Evolutionary conservation across 768 basidiomycete species (phyloP).

Genomic region (Collybia sordida): DNA sequence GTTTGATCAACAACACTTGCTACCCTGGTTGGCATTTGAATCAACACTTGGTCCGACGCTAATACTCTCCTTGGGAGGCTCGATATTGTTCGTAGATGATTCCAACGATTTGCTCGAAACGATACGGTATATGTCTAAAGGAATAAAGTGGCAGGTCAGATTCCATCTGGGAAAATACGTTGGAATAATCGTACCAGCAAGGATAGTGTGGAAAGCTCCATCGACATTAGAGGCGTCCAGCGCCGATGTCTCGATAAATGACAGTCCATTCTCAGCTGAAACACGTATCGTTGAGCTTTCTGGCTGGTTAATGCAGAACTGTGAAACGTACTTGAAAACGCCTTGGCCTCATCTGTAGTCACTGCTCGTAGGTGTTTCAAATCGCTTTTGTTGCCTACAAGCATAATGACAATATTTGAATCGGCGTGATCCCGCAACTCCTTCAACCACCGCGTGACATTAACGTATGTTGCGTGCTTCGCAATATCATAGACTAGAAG

Average conservation of each 20-base stretch:
- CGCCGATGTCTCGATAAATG: slow-evolving; percentile 98
- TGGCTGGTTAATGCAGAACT: background rate
- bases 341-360: slow-evolving; percentile 95
- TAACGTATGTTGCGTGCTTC: slow-evolving; percentile 92
- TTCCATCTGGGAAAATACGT: background rate
- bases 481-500: slow-evolving; percentile 93
- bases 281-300: background rate
- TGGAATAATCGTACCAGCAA: slow-evolving; percentile 61
- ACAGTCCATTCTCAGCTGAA: slow-evolving; percentile 85
- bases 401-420: slow-evolving; percentile 92
- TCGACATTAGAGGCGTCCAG: slow-evolving; percentile 99
- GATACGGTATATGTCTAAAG: slow-evolving; percentile 92
- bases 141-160: slow-evolving; percentile 6
- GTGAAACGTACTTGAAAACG: slow-evolving; percentile 72
- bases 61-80: slow-evolving; percentile 82
- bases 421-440: slow-evolving; percentile 95
- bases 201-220: slow-evolving; percentile 93
- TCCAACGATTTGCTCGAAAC: slow-evolving; percentile 96
- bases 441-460: slow-evolving; percentile 95
- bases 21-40: slow-evolving; percentile 50
- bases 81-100: slow-evolving; percentile 74
- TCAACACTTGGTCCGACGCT: slow-evolving; percentile 79
- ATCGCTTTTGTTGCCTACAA: slow-evolving; percentile 98
- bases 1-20: slow-evolving; percentile 59
- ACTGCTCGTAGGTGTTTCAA: slow-evolving; percentile 96